Percentiles rank a stretch among this genome's conserved stretches.
phyloP scores from a whole-genome alignment of 2,329 filamentous ascomycete species.

The Decorospora gaudefroyi region DNA sequence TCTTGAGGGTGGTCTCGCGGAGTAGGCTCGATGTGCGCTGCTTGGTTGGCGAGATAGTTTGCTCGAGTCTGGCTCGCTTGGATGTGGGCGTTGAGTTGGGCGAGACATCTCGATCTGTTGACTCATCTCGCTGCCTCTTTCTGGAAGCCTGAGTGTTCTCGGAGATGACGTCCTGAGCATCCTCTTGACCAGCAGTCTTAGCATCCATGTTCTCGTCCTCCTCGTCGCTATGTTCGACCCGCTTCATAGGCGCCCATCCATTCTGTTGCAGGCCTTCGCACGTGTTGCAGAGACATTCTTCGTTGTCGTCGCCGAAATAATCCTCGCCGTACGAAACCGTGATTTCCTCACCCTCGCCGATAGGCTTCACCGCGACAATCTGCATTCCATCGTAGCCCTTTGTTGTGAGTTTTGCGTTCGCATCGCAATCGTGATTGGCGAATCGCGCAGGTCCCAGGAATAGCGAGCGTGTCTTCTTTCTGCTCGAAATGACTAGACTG shows the following conservation, averaged over 20 bases:
- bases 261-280: slow-evolving; percentile 78
- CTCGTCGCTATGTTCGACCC: slow-evolving; percentile 43
- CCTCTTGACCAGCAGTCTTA: slow-evolving; percentile 3
- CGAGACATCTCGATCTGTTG: slow-evolving; percentile 17
- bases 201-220: slow-evolving; percentile 25
- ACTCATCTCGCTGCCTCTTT: slow-evolving; percentile 38
- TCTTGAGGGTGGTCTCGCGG: slow-evolving; percentile 36
- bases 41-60: slow-evolving; percentile 19
- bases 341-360: slow-evolving; percentile 88
- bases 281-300: slow-evolving; percentile 87
- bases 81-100: slow-evolving; percentile 20
- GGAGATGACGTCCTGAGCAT: slow-evolving; percentile 1
- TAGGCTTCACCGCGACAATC: slow-evolving; percentile 81
- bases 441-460: slow-evolving; percentile 96
- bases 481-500: slow-evolving; percentile 91
- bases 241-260: slow-evolving; percentile 70
- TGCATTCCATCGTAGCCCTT: slow-evolving; percentile 85
- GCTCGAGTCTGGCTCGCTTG: slow-evolving; percentile 20
- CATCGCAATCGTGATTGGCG: slow-evolving; percentile 94
- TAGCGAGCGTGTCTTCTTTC: slow-evolving; percentile 85
- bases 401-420: slow-evolving; percentile 86
- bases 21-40: slow-evolving; percentile 21
- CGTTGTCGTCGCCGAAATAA: slow-evolving; percentile 94
- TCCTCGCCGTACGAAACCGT: slow-evolving; percentile 95
- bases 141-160: slow-evolving; percentile 19